Conservation (phyloP, 176 grass and related monocot species). For the Eragrostis curvula region DNA sequence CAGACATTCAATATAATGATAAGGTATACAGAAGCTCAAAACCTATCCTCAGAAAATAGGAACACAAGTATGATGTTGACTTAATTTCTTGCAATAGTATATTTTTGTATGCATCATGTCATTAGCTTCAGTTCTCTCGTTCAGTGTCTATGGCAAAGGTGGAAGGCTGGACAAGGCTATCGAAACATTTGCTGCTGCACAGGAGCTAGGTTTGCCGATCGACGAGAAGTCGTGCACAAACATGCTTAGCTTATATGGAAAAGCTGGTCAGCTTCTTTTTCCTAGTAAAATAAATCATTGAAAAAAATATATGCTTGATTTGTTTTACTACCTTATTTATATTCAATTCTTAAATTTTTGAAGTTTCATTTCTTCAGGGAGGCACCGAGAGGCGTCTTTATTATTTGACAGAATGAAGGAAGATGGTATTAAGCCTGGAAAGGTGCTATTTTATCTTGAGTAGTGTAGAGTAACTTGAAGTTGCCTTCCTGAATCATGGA, state of each 20-base stretch:
- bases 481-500: neutral
- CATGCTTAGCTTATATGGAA: slow-evolving; percentile 90
- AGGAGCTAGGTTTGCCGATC: slow-evolving; percentile 52
- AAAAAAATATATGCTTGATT: neutral
- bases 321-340: neutral
- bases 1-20: slow-evolving; percentile 96
- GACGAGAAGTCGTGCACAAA: slow-evolving; percentile 89
- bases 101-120: slow-evolving; percentile 3
- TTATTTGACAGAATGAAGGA: slow-evolving; percentile 86
- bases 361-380: slow-evolving; percentile 54
- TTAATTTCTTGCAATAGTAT: slow-evolving; percentile 1
- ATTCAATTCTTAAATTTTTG: slow-evolving; percentile 2
- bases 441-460: slow-evolving; percentile 45
- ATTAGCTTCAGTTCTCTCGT: slow-evolving; percentile 43
- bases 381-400: slow-evolving; percentile 61
- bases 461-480: neutral
- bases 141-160: slow-evolving; percentile 89
- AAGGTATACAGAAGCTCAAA: slow-evolving; percentile 54
- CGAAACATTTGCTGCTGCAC: slow-evolving; percentile 72
- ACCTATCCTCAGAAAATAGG: neutral
- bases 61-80: neutral
- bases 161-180: slow-evolving; percentile 88
- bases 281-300: neutral
- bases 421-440: slow-evolving; percentile 83
- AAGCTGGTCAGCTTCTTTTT: slow-evolving; percentile 60